Conservation (phyloP, 345 rosid species). For the Heritiera fomes region DNA sequence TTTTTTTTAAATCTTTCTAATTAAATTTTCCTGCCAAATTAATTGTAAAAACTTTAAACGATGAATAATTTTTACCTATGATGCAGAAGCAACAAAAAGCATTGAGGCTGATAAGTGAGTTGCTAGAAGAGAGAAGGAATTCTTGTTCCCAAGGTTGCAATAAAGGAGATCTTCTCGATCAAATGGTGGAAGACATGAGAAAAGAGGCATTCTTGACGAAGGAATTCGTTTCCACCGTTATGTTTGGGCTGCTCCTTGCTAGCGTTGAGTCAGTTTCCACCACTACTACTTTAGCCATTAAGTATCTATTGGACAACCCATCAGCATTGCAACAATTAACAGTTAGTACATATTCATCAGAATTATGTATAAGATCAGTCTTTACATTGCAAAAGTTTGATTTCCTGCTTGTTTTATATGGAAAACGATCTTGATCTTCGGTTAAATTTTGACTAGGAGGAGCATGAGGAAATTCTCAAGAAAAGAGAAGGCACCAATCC, state of each 20-base stretch:
- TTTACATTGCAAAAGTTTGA: neutral
- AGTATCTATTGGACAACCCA: constrained; percentile 20
- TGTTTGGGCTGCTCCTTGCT: constrained; percentile 22
- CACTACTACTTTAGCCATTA: neutral
- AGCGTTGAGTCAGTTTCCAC: constrained; percentile 15
- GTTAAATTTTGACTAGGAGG: constrained; percentile 3
- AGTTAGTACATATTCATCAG: neutral
- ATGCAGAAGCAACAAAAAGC: constrained; percentile 24
- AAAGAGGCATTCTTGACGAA: constrained; percentile 24
- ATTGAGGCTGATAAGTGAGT: constrained; percentile 7
- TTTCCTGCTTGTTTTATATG: neutral
- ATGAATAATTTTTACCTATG: too few relatives aligned
- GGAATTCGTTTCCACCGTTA: neutral
- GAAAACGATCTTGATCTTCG: too few relatives aligned
- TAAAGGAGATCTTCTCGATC: constrained; percentile 28
- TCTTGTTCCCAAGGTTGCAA: neutral
- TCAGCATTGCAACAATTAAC: neutral
- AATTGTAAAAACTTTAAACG: too few relatives aligned
- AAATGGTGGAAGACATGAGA: constrained; percentile 26
- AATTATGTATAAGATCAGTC: neutral
- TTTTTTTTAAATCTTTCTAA: too few relatives aligned
- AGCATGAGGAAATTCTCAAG: constrained; percentile 23
- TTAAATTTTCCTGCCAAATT: too few relatives aligned
- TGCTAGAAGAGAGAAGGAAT: constrained; percentile 16
- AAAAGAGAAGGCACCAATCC: neutral